These are phyloP conservation scores for Entomortierella chlamydospora DNA, from an alignment of 192 early-diverging fungal genomes.

Conservation along the genomic window DNA sequence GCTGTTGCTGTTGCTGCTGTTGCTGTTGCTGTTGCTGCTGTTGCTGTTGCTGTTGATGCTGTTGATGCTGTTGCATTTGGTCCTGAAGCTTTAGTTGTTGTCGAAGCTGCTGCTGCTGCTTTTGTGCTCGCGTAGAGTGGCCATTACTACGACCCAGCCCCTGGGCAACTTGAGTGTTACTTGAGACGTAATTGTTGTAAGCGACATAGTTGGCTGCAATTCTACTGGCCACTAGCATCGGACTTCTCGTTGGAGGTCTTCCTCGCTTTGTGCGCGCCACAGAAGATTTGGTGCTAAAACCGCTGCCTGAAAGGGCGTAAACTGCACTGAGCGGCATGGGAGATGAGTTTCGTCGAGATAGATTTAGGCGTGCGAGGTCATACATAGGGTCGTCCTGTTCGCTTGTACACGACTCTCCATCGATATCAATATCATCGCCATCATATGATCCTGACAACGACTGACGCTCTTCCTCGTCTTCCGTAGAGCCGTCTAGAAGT, in stretches of 20 bases:
- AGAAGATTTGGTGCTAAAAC: slow-evolving; percentile 9
- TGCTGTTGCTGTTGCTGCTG: slow-evolving; percentile 44
- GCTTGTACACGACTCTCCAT: slow-evolving; percentile 42
- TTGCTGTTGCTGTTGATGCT: slow-evolving; percentile 18
- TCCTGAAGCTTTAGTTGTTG: slow-evolving; percentile 43
- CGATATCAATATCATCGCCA: slow-evolving; percentile 43
- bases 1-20: slow-evolving; percentile 22
- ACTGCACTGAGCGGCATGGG: slow-evolving; percentile 44
- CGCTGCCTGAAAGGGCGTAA: slow-evolving; percentile 19
- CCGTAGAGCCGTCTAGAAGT: slow-evolving; percentile 37
- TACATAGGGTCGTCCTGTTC: slow-evolving; percentile 54
- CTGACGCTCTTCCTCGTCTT: slow-evolving; percentile 52
- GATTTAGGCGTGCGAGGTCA: slow-evolving; percentile 40
- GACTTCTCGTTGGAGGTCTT: slow-evolving; percentile 37
- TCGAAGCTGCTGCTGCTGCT: slow-evolving; percentile 49
- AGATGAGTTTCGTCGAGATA: slow-evolving; percentile 47
- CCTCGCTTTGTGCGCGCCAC: slow-evolving; percentile 22
- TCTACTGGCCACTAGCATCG: slow-evolving; percentile 37
- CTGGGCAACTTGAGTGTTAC: slow-evolving; percentile 51
- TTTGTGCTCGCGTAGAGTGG: slow-evolving; percentile 31
- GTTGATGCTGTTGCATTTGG: slow-evolving; percentile 38
- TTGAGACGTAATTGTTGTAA: slow-evolving; percentile 54
- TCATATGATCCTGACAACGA: slow-evolving; percentile 47
- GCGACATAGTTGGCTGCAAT: slow-evolving; percentile 55
- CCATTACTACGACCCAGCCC: slow-evolving; percentile 42